A percentile compares a stretch with the other conserved stretches of the same genome.
Conservation (phyloP, 2,329 filamentous ascomycete genomes). For the Aureobasidium sp. region DNA sequence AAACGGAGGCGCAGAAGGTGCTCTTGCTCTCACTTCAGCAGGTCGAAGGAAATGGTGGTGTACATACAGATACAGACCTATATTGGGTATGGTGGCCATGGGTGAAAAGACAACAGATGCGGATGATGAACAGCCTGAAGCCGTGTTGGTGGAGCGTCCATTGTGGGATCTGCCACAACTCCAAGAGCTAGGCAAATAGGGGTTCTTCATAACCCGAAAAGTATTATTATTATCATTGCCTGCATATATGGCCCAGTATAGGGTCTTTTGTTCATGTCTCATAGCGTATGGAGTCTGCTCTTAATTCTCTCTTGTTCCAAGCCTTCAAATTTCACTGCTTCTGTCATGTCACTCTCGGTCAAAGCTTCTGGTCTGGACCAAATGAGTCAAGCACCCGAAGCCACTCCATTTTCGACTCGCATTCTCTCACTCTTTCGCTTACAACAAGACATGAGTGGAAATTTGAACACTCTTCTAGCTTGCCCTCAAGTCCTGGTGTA, state of each 20-base stretch:
- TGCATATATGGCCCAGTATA: neutral
- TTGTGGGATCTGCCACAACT: constrained; percentile 25
- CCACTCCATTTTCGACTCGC: neutral
- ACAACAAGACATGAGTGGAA: neutral
- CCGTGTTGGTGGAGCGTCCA: constrained; percentile 89
- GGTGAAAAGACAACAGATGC: constrained; percentile 52
- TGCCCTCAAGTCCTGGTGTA: neutral
- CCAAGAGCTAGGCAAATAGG: constrained; percentile 20
- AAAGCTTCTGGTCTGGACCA: neutral
- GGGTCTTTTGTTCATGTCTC: neutral
- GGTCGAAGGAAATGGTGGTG: constrained; percentile 67
- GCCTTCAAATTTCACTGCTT: neutral
- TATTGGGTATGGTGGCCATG: constrained; percentile 77
- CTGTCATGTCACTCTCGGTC: neutral
- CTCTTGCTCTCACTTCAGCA: constrained; percentile 27
- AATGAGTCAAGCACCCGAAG: neutral
- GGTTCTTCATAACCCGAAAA: neutral
- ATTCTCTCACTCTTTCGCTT: neutral
- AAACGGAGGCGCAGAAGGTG: constrained; percentile 30
- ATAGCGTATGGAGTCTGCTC: constrained; percentile 17
- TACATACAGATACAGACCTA: constrained; percentile 95
- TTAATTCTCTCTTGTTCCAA: neutral
- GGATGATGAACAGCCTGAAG: constrained; percentile 64
- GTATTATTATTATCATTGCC: neutral
- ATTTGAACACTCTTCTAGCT: neutral